Base-by-base conservation (phyloP, 495 filamentous ascomycete species). In the Gamarada debralockiae region DNA sequence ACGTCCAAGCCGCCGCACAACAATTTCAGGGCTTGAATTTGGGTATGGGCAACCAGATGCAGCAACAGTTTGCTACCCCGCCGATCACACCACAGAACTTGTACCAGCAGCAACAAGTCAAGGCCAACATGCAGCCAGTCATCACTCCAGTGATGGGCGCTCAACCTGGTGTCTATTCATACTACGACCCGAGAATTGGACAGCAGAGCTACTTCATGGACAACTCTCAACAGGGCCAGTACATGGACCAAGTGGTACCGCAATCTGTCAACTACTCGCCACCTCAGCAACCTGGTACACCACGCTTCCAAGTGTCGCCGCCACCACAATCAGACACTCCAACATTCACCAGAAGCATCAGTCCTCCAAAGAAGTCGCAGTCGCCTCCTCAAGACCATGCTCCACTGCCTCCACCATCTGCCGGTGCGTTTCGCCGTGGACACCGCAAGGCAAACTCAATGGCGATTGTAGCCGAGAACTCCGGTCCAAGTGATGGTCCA, bases 361-460 rank as follows among this genome's bases (percentile, higher is more conserved):
- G 87, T 31, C 88, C 89, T 43, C 88, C 87, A 2, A 86, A 84
- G 67, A 79, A 82, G 69, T 81, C 69, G 55, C 79, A 69, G 57
- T 82, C 70, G 50, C 81, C 76, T 1, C 80, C 81, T 6, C 69
- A 73, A 36, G 86, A 92, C 40, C 77, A 84, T 13, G 74, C 77
- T 40, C 86, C 87, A 5, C 77, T 92, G 34, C 89, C 89, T 27
- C 88, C 86, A 3, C 87, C 87, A 51, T 90, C 88, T 44, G 81
- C 83, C 31, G 90, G 86, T 59, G 87, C 89, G 14, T 96, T 96
- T 72, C 92, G 92, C 50, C 87, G 90, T 51, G 86, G 89, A 25
- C 91, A 97, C 71, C 90, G 91, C 71, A 97, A 96, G 79, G 80
- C 84, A 13, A 81, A 82, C n/a, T 92, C 92, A 2, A 82, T 91